Evolutionary conservation across 371 early-diverging fungal genomes (phyloP).

Genomic region (Syncephalastrum contaminatum): DNA sequence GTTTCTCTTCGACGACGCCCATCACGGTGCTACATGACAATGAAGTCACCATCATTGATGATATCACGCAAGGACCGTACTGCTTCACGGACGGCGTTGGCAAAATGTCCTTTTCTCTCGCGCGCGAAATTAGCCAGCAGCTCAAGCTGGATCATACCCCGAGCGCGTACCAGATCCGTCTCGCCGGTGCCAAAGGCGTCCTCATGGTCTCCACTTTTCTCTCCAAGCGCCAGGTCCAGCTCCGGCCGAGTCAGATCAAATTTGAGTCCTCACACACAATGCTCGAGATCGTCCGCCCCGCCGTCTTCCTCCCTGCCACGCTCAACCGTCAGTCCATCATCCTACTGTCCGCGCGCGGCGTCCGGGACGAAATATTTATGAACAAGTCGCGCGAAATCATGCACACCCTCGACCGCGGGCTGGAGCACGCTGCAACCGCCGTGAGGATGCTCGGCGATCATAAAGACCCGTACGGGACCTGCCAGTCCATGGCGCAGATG

Average conservation of each 20-base stretch:
- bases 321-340: slow-evolving; percentile 75
- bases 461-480: slow-evolving; percentile 40
- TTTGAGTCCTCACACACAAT: slow-evolving; percentile 58
- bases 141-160: slow-evolving; percentile 55
- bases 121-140: slow-evolving; percentile 45
- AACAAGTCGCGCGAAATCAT: slow-evolving; percentile 47
- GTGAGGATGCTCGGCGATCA: slow-evolving; percentile 44
- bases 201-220: slow-evolving; percentile 32
- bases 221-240: slow-evolving; percentile 27
- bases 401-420: slow-evolving; percentile 36
- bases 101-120: slow-evolving; percentile 51
- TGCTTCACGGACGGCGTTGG: slow-evolving; percentile 88
- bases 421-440: slow-evolving; percentile 42
- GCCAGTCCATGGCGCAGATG: slow-evolving; percentile 45
- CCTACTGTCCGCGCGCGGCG: slow-evolving; percentile 60
- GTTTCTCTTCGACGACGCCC: slow-evolving; percentile 66
- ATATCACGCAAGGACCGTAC: slow-evolving; percentile 54
- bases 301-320: slow-evolving; percentile 54
- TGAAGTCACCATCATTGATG: slow-evolving; percentile 49
- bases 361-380: slow-evolving; percentile 53
- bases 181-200: slow-evolving; percentile 83
- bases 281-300: slow-evolving; percentile 62
- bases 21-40: slow-evolving; percentile 28
- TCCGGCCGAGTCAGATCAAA: slow-evolving; percentile 69
- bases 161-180: slow-evolving; percentile 77